Percentiles rank a stretch among this genome's conserved stretches.
These are phyloP conservation scores for Chloranthus sessilifolius DNA, from an alignment of 164 flowering plant species.

Conservation along the genomic window DNA sequence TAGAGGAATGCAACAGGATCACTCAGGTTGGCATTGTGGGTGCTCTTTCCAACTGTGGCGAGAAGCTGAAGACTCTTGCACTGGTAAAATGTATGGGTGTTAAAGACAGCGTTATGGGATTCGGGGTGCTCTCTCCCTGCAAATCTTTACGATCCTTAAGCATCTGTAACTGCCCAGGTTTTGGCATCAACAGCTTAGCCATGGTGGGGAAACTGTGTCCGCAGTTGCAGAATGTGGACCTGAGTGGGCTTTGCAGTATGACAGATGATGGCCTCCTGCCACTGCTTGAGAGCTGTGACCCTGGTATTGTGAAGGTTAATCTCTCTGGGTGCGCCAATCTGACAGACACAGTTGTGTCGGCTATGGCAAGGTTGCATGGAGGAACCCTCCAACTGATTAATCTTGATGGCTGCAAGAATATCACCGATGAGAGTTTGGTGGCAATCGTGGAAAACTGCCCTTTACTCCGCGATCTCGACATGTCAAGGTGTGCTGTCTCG, in stretches of 20 bases:
- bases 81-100: constrained; percentile 61
- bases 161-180: constrained; percentile 60
- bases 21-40: constrained; percentile 55
- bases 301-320: constrained; percentile 52
- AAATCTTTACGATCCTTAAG: constrained; percentile 46
- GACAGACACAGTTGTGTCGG: constrained; percentile 46
- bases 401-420: constrained; percentile 53
- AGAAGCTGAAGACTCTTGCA: constrained; percentile 49
- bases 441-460: constrained; percentile 56
- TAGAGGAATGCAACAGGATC: constrained; percentile 78
- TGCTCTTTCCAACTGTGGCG: constrained; percentile 37
- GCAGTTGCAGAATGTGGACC: constrained; percentile 45
- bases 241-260: constrained; percentile 52
- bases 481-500: constrained; percentile 46
- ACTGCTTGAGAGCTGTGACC: constrained; percentile 37
- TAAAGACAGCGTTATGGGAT: constrained; percentile 29
- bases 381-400: constrained; percentile 52
- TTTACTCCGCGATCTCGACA: constrained; percentile 55
- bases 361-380: constrained; percentile 46
- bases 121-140: constrained; percentile 32
- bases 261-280: constrained; percentile 60
- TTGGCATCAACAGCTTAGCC: constrained; percentile 48
- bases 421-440: constrained; percentile 54
- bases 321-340: constrained; percentile 49
- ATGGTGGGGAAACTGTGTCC: constrained; percentile 59